These are phyloP conservation scores for Allium cepa DNA, from an alignment of 106 monocot genomes.

Conservation along the genomic window DNA sequence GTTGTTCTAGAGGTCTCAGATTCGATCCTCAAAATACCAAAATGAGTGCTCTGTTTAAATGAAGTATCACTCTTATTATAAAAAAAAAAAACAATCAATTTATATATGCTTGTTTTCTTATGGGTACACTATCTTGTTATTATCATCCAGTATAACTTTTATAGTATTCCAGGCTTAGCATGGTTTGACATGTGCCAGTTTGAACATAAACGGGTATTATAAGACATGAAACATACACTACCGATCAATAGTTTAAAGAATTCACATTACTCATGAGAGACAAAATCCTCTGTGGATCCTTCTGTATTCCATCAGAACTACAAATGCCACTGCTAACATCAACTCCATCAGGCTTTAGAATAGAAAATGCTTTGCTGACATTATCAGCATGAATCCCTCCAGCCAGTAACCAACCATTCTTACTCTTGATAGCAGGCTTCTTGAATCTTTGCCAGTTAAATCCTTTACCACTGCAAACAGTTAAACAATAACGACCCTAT, in stretches of 20 bases:
- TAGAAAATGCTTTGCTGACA: conserved; percentile 38
- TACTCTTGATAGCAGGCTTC: conserved; percentile 43
- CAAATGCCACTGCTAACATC: conserved; percentile 97
- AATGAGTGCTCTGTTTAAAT: too few relatives aligned
- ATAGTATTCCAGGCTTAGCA: too few relatives aligned
- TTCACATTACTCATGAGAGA: conserved; percentile 56
- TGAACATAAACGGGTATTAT: too few relatives aligned
- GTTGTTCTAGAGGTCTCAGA: too few relatives aligned
- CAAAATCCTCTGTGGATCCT: conserved; percentile 53
- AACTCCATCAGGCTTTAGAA: conserved; percentile 64
- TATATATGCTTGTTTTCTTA: too few relatives aligned
- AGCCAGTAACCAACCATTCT: conserved; percentile 75
- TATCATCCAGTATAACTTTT: too few relatives aligned
- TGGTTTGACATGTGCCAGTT: too few relatives aligned
- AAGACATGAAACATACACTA: neutral
- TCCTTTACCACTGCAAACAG: conserved; percentile 63
- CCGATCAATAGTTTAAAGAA: conserved; percentile 11
- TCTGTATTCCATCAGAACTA: conserved; percentile 41
- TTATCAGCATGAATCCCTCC: conserved; percentile 76
- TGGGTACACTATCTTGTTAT: too few relatives aligned
- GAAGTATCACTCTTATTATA: too few relatives aligned
- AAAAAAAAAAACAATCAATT: too few relatives aligned
- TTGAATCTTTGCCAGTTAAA: conserved; percentile 67
- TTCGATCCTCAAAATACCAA: too few relatives aligned
- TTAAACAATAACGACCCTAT: too few relatives aligned